Base-by-base conservation (phyloP, 179 eudicot species). In the Nepenthes alata region DNA sequence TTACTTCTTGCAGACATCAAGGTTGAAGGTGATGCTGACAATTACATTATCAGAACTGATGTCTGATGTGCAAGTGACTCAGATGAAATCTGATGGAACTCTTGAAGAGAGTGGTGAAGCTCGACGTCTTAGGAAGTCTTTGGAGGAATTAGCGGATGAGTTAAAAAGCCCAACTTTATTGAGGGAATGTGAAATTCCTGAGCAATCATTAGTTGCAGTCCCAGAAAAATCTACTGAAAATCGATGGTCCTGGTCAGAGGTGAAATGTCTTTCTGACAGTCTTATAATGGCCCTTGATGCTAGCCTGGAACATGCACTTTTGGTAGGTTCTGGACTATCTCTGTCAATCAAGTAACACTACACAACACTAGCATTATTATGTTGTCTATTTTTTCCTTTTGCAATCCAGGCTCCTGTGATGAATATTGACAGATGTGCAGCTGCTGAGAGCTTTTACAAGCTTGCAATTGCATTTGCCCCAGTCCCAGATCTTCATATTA, bases 81-180 rank as follows among this genome's bases (percentile, higher is more conserved):
- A 87, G 67, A 87, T 90, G 97, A 93, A 83, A 67, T 73, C 98
- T 69, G 98, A 94, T 81, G 99, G 94, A 76, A 85, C 78, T 59
- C 87, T 94, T 48, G 99, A 94, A 84, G 97, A 94, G 75, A 94
- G 97, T 72, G 95, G 99, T 65, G 99, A 91, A 79, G 94, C 90
- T 48, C 79, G 84, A 52, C 82, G 97, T 61, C 89, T 94, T 35
- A 83, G 97, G 44, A 87, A 79, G 64, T 89, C 99, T 10, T 75
- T 94, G 77, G 87, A 80, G 77, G 95, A 90, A 75, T 87, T 94
- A 93, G 91, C 95, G 15, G 94, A 89, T 81, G 99, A 94, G 74
- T 70, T 70, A 52, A 87, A 73, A 61, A 80, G 89, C 74, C 65
- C 56, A 13, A 62, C 13, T 74, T 75, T 83, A 61, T 72, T 90